These are phyloP conservation scores for Azolla pinnata DNA, from an alignment of 75 land plant species.

Conservation along the genomic window DNA sequence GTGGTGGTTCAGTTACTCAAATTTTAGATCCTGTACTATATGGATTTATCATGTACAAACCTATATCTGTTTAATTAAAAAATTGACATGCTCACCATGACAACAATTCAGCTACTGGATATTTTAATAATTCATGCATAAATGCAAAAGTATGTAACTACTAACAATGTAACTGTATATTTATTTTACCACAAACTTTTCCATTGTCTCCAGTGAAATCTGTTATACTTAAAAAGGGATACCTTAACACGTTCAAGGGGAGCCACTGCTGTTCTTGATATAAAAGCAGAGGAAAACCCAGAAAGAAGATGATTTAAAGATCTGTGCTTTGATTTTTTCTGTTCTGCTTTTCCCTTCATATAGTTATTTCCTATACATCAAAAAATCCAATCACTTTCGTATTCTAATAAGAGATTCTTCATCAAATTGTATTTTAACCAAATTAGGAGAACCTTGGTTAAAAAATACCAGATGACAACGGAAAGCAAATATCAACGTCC, in stretches of 20 bases:
- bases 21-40: no score
- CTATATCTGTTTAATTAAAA: no score
- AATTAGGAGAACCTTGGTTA: not conserved
- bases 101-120: no score
- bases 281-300: not conserved
- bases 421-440: not conserved
- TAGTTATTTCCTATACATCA: slow-evolving; percentile 1
- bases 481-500: slow-evolving; percentile 11
- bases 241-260: slow-evolving; percentile 20
- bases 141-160: no score
- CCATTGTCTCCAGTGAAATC: no score
- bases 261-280: slow-evolving; percentile 14
- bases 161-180: no score
- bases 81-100: no score
- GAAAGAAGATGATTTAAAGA: slow-evolving; percentile 6
- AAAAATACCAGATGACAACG: slow-evolving; percentile 11
- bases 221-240: not conserved
- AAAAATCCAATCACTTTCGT: no score
- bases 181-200: no score
- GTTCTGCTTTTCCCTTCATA: slow-evolving; percentile 2
- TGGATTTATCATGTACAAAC: no score
- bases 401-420: not conserved
- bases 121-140: no score
- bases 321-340: not conserved
- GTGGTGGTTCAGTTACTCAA: no score